Base-by-base conservation (phyloP, 1,139 yeast genomes). In the Hyphopichia buzzinii region DNA sequence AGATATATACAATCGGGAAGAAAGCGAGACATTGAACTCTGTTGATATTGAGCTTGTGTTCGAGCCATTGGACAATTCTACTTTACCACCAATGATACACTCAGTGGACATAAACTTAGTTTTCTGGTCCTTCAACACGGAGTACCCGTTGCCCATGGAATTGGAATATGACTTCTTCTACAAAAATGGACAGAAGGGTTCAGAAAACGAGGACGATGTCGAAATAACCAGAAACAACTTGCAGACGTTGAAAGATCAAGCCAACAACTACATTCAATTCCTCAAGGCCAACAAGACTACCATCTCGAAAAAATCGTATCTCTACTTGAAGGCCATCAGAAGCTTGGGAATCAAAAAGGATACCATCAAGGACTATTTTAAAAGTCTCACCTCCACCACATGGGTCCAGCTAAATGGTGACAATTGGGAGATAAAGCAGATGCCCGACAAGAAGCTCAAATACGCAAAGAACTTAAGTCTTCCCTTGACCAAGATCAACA, bases 151-250 rank as follows among this genome's bases (percentile, higher is more conserved):
- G 26, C 75, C 75, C 2, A 54, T 67, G 38, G 59, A 57, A 30
- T 44, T 71, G 16, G 65, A 63, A 4, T 67, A 67, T 40, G 77
- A 71, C 43, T 70, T 71, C 46, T 69, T 69, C 47, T 69, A 70
- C 46, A 51, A 61, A 5, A 50, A 55, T 17, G 55, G 59, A 2
- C 13, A 21, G 5, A 21, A 21, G 3, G 24, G 31, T 37, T 40
- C 37, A n/a, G 38, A 45, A 6, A 41, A 42, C 21, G 49, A 41
- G 14, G 65, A 65, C 31, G 64, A 62, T 23, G 63, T 61, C 12
- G 61, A 56, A 30, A 51, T 57, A 10, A 65, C 73, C 1, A 55
- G 66, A 37, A 46, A 52, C 10, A 71, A 70, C 43, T 49, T 70
- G 30, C 73, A 66, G 43, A 42, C 37, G 10, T 38, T 70, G 13